Evolutionary conservation across 1,139 yeast species (phyloP), one percentile per base, ranked within the genome.

Genomic region (Saccharomyces hybrid): DNA sequence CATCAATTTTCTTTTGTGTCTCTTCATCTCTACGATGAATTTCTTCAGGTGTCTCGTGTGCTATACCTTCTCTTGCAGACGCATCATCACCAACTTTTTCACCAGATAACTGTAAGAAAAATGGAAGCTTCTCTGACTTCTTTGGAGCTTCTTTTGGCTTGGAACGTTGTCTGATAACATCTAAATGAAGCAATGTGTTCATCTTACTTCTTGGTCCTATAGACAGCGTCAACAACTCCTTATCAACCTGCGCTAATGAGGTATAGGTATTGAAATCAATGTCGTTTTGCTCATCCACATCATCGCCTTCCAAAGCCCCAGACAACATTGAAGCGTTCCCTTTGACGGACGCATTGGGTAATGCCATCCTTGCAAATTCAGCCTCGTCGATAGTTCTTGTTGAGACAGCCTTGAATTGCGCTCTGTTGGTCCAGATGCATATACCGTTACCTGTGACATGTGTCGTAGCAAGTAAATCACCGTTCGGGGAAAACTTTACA

Each of bases 401-500:
- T 0, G 95, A 83, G 29, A 86, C 73, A 1, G 78, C 70, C 59
- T 76, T 80, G 70, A 91, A 91, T 70, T 90, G 96, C 0, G 97
- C 83, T 64, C 85, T 79, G 69, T 91, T 89, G 2, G 96, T 86
- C 99, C 99, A 95, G 57, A 95, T 75, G 52, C 88, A 83, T 57
- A 95, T 83, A 32, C 99, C 99, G 58, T 88, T 87, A 12, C 95
- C 96, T 34, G 83, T 78, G 11, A 90, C 96, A 73, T 95, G 99
- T 0, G 96, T 79, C 0, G 99, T 91, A 2, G 98, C 99, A 57
- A 95, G 78, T 71, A 86, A 81, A 63, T 95, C 98, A 49, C 96
- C 96, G 54, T 84, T 78, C 2, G 96, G 96, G 16, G 96, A 87
- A 62, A 93, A 82, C 64, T 85, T 83, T 47, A 95, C 78, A 52